Conservation (phyloP, 1,284 basidiomycete species). For the Malassezia pachydermatis region DNA sequence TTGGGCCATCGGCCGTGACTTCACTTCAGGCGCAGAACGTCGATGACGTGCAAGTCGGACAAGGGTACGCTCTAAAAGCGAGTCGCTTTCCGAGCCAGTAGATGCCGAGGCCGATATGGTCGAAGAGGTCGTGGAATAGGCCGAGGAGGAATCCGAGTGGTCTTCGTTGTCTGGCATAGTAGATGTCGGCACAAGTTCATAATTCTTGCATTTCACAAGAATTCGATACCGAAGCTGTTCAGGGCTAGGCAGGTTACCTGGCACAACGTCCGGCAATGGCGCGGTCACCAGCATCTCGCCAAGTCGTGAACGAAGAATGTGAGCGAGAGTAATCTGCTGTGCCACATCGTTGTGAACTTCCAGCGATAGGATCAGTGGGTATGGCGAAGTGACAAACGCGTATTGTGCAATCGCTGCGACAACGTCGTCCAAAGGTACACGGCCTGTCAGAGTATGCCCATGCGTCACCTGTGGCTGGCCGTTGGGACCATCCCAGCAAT, state of each 20-base stretch:
- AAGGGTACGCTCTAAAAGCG: constrained; percentile 22
- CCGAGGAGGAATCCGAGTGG: background rate
- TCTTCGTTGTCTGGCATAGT: background rate
- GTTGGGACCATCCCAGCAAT: constrained; percentile 78
- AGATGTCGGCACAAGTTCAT: constrained; percentile 1
- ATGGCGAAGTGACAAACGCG: constrained; percentile 83
- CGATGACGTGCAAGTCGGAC: constrained; percentile 21
- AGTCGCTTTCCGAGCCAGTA: constrained; percentile 25
- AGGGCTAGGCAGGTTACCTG: constrained; percentile 64
- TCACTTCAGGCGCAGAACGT: background rate
- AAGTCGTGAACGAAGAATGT: constrained; percentile 68
- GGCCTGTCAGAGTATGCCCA: constrained; percentile 80
- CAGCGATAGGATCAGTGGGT: constrained; percentile 85
- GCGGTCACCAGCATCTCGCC: constrained; percentile 57
- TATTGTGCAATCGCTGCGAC: constrained; percentile 81
- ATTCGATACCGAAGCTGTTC: constrained; percentile 70
- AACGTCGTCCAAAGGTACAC: constrained; percentile 71
- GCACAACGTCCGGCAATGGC: constrained; percentile 36
- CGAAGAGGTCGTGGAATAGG: constrained; percentile 16
- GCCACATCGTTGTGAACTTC: constrained; percentile 76
- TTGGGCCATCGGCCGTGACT: constrained; percentile 56
- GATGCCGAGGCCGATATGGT: no score
- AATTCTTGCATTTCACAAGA: constrained; percentile 60
- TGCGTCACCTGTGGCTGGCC: constrained; percentile 58
- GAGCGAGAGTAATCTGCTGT: constrained; percentile 73